Percentiles rank a stretch among this genome's conserved stretches.
Evolutionary conservation across 1,139 yeast genomes (phyloP).

Genomic region (Kazachstania sp.): DNA sequence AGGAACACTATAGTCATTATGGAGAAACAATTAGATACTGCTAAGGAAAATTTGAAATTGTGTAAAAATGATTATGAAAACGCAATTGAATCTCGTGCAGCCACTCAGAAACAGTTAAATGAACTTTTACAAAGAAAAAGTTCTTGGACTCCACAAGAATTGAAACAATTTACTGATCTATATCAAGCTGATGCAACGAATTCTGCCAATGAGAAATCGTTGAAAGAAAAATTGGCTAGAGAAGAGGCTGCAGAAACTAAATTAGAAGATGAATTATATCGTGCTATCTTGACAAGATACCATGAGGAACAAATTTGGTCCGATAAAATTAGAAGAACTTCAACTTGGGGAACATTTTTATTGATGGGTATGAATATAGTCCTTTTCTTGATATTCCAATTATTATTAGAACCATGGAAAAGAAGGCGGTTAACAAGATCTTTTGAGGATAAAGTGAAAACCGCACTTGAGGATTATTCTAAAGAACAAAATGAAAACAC

Average conservation of each 20-base stretch:
- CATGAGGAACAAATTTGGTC: slow-evolving; percentile 99
- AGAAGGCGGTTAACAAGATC: slow-evolving; percentile 68
- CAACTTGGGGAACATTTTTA: slow-evolving; percentile 94
- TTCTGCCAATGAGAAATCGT: slow-evolving; percentile 49
- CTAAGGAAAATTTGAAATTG: slow-evolving; percentile 42
- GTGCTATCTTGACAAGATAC: slow-evolving; percentile 75
- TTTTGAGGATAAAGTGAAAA: slow-evolving; percentile 71
- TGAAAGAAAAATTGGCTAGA: slow-evolving; percentile 43
- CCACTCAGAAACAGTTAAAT: slow-evolving; percentile 78
- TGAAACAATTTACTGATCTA: slow-evolving; percentile 74
- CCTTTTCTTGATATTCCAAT: slow-evolving; percentile 73
- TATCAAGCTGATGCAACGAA: slow-evolving; percentile 76
- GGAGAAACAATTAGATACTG: slow-evolving; percentile 41
- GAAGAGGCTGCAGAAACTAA: slow-evolving; percentile 65
- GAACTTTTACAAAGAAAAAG: slow-evolving; percentile 81
- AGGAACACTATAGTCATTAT: slow-evolving; percentile 50
- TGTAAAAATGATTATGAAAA: slow-evolving; percentile 49
- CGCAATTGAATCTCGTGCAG: slow-evolving; percentile 58
- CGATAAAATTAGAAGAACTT: slow-evolving; percentile 85
- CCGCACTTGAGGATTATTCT: slow-evolving; percentile 38
- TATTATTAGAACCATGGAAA: slow-evolving; percentile 93
- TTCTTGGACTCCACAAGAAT: slow-evolving; percentile 67
- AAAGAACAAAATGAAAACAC: slow-evolving; percentile 18
- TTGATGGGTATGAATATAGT: slow-evolving; percentile 81
- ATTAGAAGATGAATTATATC: slow-evolving; percentile 58